Evolutionary conservation across 352 stramenopile species (phyloP).

Genomic region (Phytophthora agathidicida): DNA sequence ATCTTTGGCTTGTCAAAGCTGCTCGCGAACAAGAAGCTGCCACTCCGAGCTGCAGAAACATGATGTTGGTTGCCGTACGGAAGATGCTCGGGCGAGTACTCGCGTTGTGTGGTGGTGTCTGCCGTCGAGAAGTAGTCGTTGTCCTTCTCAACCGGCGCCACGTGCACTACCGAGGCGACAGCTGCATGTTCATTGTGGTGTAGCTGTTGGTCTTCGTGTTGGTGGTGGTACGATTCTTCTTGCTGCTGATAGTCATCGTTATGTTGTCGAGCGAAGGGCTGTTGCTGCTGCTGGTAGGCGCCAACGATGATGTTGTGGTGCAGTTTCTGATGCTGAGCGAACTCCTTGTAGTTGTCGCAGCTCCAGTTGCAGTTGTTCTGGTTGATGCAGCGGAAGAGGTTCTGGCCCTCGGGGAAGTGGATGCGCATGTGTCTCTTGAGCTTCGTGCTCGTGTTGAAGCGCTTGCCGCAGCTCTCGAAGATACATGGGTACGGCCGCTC

Average conservation of each 20-base stretch:
- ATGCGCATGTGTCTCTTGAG: conserved; percentile 90
- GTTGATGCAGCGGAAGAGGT: conserved; percentile 76
- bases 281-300: conserved; percentile 41
- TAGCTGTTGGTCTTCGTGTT: conserved; percentile 10
- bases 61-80: conserved; percentile 27
- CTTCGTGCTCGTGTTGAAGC: conserved; percentile 91
- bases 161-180: neutral
- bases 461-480: conserved; percentile 79
- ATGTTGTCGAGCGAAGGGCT: conserved; percentile 6
- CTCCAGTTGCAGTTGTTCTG: conserved; percentile 52
- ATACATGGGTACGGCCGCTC: conserved; percentile 84
- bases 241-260: neutral
- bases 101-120: conserved; percentile 30
- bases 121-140: conserved; percentile 49
- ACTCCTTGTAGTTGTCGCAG: conserved; percentile 90
- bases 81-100: conserved; percentile 24
- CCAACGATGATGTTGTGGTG: conserved; percentile 77
- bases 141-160: conserved; percentile 26
- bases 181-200: neutral
- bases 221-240: too few relatives aligned
- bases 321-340: conserved; percentile 73
- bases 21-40: conserved; percentile 44
- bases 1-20: conserved; percentile 48
- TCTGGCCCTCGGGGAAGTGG: conserved; percentile 81
- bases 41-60: conserved; percentile 10